Conservation (phyloP, 176 grass and related monocot species). For the Triticum urartu region DNA sequence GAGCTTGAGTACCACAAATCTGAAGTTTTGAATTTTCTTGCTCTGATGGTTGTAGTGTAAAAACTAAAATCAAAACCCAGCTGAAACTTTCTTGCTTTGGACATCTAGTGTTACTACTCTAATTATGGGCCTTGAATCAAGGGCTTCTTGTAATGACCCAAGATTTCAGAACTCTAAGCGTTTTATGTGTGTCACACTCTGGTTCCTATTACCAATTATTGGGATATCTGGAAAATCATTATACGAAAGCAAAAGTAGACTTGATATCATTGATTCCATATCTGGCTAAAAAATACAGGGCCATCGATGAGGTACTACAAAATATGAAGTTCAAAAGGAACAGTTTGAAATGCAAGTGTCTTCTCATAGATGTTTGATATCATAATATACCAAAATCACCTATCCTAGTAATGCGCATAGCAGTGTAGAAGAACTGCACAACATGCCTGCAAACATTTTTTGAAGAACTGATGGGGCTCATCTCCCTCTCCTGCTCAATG, state of each 20-base stretch:
- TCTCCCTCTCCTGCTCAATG: not conserved
- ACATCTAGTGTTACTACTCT: not conserved
- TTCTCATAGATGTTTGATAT: not conserved
- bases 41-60: not conserved
- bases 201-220: not conserved
- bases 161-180: not conserved
- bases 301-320: too few relatives aligned
- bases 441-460: not conserved
- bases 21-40: not conserved
- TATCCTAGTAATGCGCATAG: not conserved
- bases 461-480: not conserved
- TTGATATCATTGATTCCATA: not conserved
- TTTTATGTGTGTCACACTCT: not conserved
- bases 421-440: not conserved
- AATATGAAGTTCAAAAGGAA: too few relatives aligned
- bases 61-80: not conserved
- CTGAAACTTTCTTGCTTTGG: slow-evolving; percentile 5
- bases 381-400: not conserved
- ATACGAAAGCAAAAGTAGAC: not conserved
- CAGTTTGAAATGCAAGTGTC: too few relatives aligned
- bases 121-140: not conserved
- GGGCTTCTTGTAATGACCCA: not conserved
- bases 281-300: too few relatives aligned
- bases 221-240: not conserved
- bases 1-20: not conserved